Base-by-base conservation (phyloP, 345 rosid species). In the Hypericum androsaemum region DNA sequence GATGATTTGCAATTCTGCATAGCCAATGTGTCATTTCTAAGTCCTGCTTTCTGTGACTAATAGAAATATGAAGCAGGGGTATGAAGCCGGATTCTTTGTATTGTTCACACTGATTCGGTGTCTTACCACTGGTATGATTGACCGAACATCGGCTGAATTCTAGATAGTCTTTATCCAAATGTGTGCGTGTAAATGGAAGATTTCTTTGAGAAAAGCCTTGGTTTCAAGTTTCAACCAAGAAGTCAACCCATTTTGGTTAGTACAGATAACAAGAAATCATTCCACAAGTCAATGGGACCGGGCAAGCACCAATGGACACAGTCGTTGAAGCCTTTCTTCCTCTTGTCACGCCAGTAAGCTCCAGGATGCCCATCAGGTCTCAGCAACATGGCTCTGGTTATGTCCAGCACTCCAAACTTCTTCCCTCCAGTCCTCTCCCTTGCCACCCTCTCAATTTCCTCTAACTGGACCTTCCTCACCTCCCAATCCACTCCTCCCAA, bases 291-390 rank as follows among this genome's bases (percentile, higher is more conserved):
- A 0, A 87, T 71, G 0, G 96, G 94, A 3, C 96, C 96, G 0
- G 98, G 98, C 64, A 90, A 57, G 74, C 98, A 90, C 96, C 98
- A 82, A 51, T 84, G 95, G 8, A 79, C 78, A 43, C 95, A 87
- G 56, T 87, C 95, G 14, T 76, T 90, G 35, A 58, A 84, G 5
- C 92, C 98, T 38, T 60, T 81, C 89, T 79, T 82, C 96, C 86
- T 78, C 58, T 76, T 69, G 53, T 90, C 87, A 6, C 80, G 89
- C 95, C 88, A 82, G 49, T 56, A 60, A 28, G 59, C 67, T 22
- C 80, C 75, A 0, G 98, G 96, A 37, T 90, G 96, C 5, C 95
- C 96, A 50, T 90, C 95, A 0, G 92, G 81, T 61, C 92, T 77
- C 88, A 87, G 77, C 40, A 74, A 37, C 98, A 79, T 84, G 1